Base-by-base conservation (phyloP, 208 protist species). In the Trypanosoma mega region DNA sequence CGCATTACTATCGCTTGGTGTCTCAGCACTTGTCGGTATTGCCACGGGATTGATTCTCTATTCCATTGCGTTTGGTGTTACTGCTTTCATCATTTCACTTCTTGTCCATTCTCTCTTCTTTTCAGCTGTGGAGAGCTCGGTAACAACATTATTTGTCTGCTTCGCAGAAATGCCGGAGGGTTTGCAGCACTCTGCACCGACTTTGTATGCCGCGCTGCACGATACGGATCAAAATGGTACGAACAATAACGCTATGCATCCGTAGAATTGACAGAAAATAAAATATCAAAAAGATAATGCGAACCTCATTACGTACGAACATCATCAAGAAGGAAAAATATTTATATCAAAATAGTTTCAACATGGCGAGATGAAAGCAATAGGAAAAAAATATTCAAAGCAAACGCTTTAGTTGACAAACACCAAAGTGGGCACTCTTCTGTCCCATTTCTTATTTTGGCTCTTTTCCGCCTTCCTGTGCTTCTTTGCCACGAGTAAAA, bases 111-210 rank as follows among this genome's bases (percentile, higher is more conserved):
- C 16, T 31, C 77, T 76, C 31, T 66, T 92, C 30, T 76, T 91
- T 23, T 49, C 54, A 20, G 49, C 79, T n/a, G 71, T 93, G 23
- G 36, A 68, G 33, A 86, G 73, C 58, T 72, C 68, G n/a, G 74
- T 93, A 26, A 74, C 68, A 16, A 92, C 85, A 14, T 58, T 94
- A 12, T 93, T 93, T 76, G 85, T 96, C 16, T 92, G 90, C 69
- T 92, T 89, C 51, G 87, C 78, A 3, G 89, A 97, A 60, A 58
- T 87, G 29, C 82, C 83, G 16, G 78, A 87, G 23, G 76, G 63
- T 12, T 61, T 94, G 45, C 52, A 66, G 49, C 41, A 80, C 37
- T 91, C 87, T 0, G 83, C 75, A 33, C 84, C 83, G 12, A 65
- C 77, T 30, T 63, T 93, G 30, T 86, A 87, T 54, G 71, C 44